Percentiles rank a stretch among this genome's conserved stretches.
These are phyloP conservation scores for Puccinia coronata DNA, from an alignment of 1,284 basidiomycete species.

Conservation along the genomic window DNA sequence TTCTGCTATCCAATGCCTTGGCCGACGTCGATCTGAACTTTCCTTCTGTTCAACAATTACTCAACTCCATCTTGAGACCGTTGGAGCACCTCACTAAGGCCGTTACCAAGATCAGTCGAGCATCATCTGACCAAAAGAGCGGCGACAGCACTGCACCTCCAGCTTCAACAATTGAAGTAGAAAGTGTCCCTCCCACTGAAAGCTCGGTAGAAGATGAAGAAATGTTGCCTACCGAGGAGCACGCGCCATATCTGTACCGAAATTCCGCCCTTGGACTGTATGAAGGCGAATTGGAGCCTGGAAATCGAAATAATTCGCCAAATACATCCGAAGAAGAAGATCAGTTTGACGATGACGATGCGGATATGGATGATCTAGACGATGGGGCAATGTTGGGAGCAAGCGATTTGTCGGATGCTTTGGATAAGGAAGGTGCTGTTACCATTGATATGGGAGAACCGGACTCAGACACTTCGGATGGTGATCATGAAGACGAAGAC, in stretches of 20 bases:
- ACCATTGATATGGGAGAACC: too few relatives aligned
- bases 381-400: constrained; percentile 38
- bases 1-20: constrained; percentile 80
- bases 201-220: constrained; percentile 48
- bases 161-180: too few relatives aligned
- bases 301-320: too few relatives aligned
- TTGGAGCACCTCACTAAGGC: constrained; percentile 91
- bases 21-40: constrained; percentile 95
- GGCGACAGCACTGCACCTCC: too few relatives aligned
- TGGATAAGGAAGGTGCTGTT: constrained; percentile 70
- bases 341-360: too few relatives aligned
- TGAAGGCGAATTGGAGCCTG: constrained; percentile 62
- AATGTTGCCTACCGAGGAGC: constrained; percentile 64
- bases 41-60: constrained; percentile 81
- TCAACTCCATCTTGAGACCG: constrained; percentile 82
- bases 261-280: constrained; percentile 96
- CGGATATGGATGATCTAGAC: too few relatives aligned
- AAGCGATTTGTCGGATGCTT: constrained; percentile 50
- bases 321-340: too few relatives aligned
- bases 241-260: constrained; percentile 90
- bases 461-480: too few relatives aligned
- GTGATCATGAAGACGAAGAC: too few relatives aligned
- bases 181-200: constrained; percentile 58
- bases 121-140: constrained; percentile 63
- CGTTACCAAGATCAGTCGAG: constrained; percentile 93